phyloP scores from a whole-genome alignment of 2,329 filamentous ascomycete genomes.

The Neonectria coccinea region DNA sequence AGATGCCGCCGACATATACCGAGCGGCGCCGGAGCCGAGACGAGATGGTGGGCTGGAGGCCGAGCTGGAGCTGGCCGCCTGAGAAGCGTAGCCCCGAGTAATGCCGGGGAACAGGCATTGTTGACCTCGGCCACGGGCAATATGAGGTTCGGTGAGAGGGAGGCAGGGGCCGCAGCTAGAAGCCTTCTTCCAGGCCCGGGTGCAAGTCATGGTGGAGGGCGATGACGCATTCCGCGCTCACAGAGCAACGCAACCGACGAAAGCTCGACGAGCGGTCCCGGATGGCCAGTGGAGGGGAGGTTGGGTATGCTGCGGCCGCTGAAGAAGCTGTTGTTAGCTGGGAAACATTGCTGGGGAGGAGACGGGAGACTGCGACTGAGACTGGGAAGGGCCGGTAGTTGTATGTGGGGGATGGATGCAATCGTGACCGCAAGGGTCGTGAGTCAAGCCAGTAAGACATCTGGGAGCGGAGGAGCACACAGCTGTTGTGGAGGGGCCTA shows the following conservation, averaged over 20 bases:
- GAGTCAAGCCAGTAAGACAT: constrained; percentile 32
- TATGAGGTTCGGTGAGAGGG: constrained; percentile 20
- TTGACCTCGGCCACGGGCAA: constrained; percentile 8
- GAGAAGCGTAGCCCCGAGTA: constrained; percentile 29
- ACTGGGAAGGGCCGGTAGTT: constrained; percentile 1
- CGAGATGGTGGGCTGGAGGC: constrained; percentile 19
- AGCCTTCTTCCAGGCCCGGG: constrained; percentile 55
- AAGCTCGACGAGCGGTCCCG: constrained; percentile 34
- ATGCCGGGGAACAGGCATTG: constrained; percentile 21
- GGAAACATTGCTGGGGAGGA: constrained; percentile 35
- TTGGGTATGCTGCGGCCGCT: constrained; percentile 37
- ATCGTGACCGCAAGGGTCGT: constrained; percentile 24
- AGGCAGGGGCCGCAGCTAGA: constrained; percentile 43
- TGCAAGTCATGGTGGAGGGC: constrained; percentile 54
- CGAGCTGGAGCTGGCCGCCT: constrained; percentile 23
- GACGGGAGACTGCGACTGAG: not conserved
- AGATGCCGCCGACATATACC: constrained; percentile 48
- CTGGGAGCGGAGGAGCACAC: constrained; percentile 28
- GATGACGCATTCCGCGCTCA: constrained; percentile 28
- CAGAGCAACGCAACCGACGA: constrained; percentile 17
- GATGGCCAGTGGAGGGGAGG: constrained; percentile 32
- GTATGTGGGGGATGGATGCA: constrained; percentile 12
- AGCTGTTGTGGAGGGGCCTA: constrained; percentile 22
- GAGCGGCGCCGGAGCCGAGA: constrained; percentile 36
- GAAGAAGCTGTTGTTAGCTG: constrained; percentile 35